Evolutionary conservation across 148 eudicot species (phyloP), one percentile per base, ranked within the genome.

Genomic region (Nepenthes gracilis): DNA sequence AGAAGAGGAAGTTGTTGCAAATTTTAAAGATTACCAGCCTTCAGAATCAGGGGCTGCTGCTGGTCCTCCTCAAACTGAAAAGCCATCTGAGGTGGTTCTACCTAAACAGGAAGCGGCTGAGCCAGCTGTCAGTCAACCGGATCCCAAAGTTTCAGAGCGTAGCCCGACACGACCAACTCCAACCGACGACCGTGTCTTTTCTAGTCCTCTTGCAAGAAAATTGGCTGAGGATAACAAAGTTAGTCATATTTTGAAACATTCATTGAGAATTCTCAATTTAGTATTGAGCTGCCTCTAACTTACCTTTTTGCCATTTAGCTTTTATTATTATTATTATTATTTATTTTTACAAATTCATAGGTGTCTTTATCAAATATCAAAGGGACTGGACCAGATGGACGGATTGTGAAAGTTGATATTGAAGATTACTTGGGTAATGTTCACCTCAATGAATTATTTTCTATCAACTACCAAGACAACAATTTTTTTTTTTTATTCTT

Each of bases 311-410:
- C 57, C 15, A 8, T 1, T 35, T 23, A 23, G 23, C 23, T 23
- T 23, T 23, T 23, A 23, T 23, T 23, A 23, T 23, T 23, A 23
- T 23, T 23, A 23, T 23, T 23, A 23, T 23, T 23, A 23, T 23
- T 23, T 23, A 23, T 23, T 55, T 55, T 33, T 65, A 53, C 35
- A 35, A 57, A 67, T 65, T 14, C 36, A 23, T 23, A 93, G 98
- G 80, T 93, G 53, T 54, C 95, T 72, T 79, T 93, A 63, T 78
- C 96, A 67, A 88, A 78, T 74, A 74, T 93, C 72, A 93, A 88
- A 77, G 98, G 98, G 70, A 88, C 98, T 37, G 98, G 96, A 72
- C 95, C 89, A 72, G 95, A 93, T 73, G 95, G 95, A 43, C 78
- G 82, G 62, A 86, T 93, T 64, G 81, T 93, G 65, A 93, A 93